Base-by-base conservation (phyloP, 2,329 filamentous ascomycete species). In the Penicillium sp. region DNA sequence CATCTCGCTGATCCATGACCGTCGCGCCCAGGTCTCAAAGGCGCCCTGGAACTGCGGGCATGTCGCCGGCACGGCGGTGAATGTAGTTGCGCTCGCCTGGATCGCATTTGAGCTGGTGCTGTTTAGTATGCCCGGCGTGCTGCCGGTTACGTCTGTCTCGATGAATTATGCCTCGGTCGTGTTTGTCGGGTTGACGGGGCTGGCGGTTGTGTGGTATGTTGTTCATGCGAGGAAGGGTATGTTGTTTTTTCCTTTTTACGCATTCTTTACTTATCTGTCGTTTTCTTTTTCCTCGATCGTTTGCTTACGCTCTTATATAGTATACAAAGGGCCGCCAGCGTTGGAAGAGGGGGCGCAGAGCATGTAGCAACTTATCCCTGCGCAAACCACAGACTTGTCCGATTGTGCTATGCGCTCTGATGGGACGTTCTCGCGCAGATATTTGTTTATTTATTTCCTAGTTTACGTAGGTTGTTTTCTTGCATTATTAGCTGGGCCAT, bases 81-180 rank as follows among this genome's bases (percentile, higher is more conserved):
- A 86, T 68, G 60, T 77, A 1, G 52, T 85, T 5, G 79, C 84
- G 0, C 64, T 86, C 3, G 64, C 71, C 2, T 86, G 84, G 84
- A 85, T 85, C 62, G 60, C 68, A 3, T 85, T 85, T 60, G 82
- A 85, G 68, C 65, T 84, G 35, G 78, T 86, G 2, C 68, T 87
- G 3, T 87, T 87, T 70, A 83, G 80, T 44, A 81, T 79, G 73
- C 86, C 86, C 1, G 82, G 79, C 15, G 81, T 81, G 30, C 74
- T 85, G 54, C 85, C 85, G 3, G 84, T 85, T 61, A 85, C 79
- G 1, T 76, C 77, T 1, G 81, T 76, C 1, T 82, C 81, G 56
- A 86, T 85, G 75, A 88, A 87, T 64, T 88, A 88, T 68, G 84
- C 85, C 2, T 80, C 79, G 47, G 85, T 87, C 0, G 85, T 88